Percentiles rank a stretch among this genome's conserved stretches.
These are phyloP conservation scores for Symbiotaphrina buchneri DNA, from an alignment of 495 filamentous ascomycete genomes.

Conservation along the genomic window DNA sequence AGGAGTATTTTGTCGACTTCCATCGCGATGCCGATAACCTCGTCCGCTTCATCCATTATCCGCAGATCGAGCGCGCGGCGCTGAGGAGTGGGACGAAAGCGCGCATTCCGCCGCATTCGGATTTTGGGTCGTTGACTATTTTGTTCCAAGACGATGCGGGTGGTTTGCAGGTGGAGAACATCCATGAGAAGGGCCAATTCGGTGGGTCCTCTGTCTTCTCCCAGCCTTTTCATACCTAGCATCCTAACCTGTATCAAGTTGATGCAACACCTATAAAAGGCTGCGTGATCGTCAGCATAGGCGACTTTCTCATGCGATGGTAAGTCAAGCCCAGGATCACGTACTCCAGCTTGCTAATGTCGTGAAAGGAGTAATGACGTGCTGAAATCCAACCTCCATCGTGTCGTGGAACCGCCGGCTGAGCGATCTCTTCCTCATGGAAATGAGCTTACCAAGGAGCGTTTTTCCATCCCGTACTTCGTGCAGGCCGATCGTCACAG, in stretches of 20 bases:
- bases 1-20: constrained; percentile 55
- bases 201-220: constrained; percentile 27
- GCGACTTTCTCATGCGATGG: constrained; percentile 37
- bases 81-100: constrained; percentile 17
- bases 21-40: constrained; percentile 62
- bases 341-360: too few species aligned
- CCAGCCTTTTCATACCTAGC: constrained; percentile 41
- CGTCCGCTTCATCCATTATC: constrained; percentile 42
- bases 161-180: constrained; percentile 32
- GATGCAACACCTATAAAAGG: constrained; percentile 48
- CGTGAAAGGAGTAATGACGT: constrained; percentile 21
- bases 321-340: too few species aligned
- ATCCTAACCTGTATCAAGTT: constrained; percentile 56
- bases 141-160: constrained; percentile 27
- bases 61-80: constrained; percentile 25
- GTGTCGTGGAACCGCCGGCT: constrained; percentile 22
- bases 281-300: constrained; percentile 32
- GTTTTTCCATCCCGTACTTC: constrained; percentile 44
- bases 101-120: constrained; percentile 15
- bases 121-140: constrained; percentile 26
- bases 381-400: constrained; percentile 30
- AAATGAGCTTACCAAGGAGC: constrained; percentile 12
- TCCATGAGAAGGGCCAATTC: too few species aligned
- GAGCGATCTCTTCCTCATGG: constrained; percentile 13
- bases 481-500: constrained; percentile 27